A percentile compares a stretch with the other conserved stretches of the same genome.
Evolutionary conservation across 352 stramenopile species (phyloP).

Genomic region (Globisporangium megalacanthum): DNA sequence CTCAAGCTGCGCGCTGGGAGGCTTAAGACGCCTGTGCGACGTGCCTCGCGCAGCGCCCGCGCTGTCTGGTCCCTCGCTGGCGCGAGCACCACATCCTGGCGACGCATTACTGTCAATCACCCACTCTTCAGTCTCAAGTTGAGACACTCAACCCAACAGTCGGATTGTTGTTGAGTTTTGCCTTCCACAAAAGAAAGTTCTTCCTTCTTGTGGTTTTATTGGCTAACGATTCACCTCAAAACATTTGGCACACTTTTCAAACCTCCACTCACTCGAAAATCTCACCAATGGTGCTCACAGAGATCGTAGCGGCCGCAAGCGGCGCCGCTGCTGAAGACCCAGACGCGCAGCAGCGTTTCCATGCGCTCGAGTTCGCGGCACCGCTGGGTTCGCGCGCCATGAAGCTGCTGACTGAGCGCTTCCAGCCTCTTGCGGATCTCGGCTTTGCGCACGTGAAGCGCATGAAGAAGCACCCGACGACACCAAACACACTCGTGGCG

Average conservation of each 20-base stretch:
- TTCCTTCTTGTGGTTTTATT: neutral
- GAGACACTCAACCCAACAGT: neutral
- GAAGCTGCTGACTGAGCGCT: constrained; percentile 42
- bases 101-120: constrained; percentile 10
- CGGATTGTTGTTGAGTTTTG: neutral
- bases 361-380: constrained; percentile 63
- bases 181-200: neutral
- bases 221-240: neutral
- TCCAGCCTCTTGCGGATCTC: constrained; percentile 48
- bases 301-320: constrained; percentile 26
- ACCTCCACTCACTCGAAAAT: neutral
- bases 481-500: constrained; percentile 37
- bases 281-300: constrained; percentile 16
- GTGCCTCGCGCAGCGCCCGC: constrained; percentile 56
- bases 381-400: constrained; percentile 60
- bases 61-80: constrained; percentile 48
- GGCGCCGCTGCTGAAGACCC: constrained; percentile 19
- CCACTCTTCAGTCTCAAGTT: neutral
- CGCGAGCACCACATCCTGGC: constrained; percentile 49
- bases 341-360: constrained; percentile 61
- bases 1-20: constrained; percentile 49
- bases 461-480: constrained; percentile 61
- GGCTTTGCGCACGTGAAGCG: constrained; percentile 80
- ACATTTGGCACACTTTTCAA: neutral
- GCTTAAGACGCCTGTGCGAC: constrained; percentile 53